A percentile compares a stretch with the other conserved stretches of the same genome.
These are phyloP conservation scores for Syncephalis plumigaleata DNA, from an alignment of 371 early-diverging fungal genomes.

Conservation along the genomic window DNA sequence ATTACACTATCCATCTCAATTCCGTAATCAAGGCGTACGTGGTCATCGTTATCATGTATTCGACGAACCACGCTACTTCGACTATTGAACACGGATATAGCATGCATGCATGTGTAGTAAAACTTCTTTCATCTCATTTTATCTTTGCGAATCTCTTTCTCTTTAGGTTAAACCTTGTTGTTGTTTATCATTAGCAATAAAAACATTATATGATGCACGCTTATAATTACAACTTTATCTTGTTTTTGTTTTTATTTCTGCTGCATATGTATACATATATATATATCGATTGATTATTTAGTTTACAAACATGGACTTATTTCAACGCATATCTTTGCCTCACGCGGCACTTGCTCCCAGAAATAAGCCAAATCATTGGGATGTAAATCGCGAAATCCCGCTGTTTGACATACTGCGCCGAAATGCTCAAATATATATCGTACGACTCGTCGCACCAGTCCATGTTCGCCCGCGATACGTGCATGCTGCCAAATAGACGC, in stretches of 20 bases:
- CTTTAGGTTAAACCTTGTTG: too few species aligned
- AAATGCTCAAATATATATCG: constrained; percentile 42
- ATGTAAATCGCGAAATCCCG: constrained; percentile 24
- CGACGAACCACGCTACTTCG: constrained; percentile 51
- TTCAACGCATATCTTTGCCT: constrained; percentile 16
- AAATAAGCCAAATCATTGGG: constrained; percentile 33
- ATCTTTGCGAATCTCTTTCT: too few species aligned
- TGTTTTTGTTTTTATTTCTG: too few species aligned
- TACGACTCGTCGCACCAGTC: constrained; percentile 31
- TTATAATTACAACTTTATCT: too few species aligned
- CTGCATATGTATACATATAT: too few species aligned
- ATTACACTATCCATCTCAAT: constrained; percentile 46
- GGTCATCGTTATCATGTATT: constrained; percentile 66
- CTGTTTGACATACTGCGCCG: constrained; percentile 38
- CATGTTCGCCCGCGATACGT: constrained; percentile 31
- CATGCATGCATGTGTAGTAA: too few species aligned
- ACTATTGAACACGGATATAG: too few species aligned
- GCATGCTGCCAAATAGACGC: constrained; percentile 39
- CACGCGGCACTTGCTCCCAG: constrained; percentile 36
- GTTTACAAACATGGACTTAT: background rate
- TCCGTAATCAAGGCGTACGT: constrained; percentile 48
- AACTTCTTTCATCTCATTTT: too few species aligned
- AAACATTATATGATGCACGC: too few species aligned
- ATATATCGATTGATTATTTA: too few species aligned
- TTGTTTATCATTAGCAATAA: too few species aligned